A percentile compares a stretch with the other conserved stretches of the same genome.
Conservation (phyloP, 139 green algal genomes). For the Ettlia oleoabundans region DNA sequence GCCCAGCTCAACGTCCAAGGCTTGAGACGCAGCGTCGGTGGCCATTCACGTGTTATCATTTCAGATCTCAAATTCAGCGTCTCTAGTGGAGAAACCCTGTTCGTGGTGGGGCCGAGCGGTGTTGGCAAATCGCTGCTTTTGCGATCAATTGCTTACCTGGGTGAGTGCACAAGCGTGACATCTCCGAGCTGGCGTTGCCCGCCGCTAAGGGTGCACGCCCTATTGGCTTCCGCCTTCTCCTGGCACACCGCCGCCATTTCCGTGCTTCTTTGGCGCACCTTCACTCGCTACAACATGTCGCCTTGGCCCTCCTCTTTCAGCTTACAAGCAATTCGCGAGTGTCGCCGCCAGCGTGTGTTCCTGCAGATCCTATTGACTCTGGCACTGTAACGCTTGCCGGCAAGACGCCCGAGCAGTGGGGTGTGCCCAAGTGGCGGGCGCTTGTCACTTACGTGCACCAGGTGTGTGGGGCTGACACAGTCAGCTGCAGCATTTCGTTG, state of each 20-base stretch:
- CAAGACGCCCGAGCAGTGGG: slow-evolving; percentile 44
- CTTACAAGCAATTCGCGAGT: too few species aligned
- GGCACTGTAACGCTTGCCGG: slow-evolving; percentile 57
- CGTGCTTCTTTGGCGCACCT: too few species aligned
- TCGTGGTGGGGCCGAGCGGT: slow-evolving; percentile 76
- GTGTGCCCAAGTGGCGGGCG: slow-evolving; percentile 53
- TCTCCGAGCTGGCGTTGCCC: too few species aligned
- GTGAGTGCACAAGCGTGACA: too few species aligned
- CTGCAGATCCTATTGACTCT: slow-evolving; percentile 58
- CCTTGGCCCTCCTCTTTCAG: neutral
- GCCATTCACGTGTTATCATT: slow-evolving; percentile 1
- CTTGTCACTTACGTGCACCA: slow-evolving; percentile 71
- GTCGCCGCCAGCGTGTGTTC: too few species aligned
- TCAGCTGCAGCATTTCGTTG: too few species aligned
- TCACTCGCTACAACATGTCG: neutral
- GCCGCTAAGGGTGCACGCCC: too few species aligned
- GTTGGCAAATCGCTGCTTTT: slow-evolving; percentile 87
- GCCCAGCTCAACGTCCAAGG: slow-evolving; percentile 2
- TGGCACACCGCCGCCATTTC: too few species aligned
- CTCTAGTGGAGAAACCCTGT: slow-evolving; percentile 57
- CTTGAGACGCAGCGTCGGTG: neutral
- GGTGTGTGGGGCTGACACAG: neutral
- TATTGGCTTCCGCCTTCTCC: too few species aligned
- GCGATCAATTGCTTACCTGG: slow-evolving; percentile 66
- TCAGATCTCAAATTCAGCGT: slow-evolving; percentile 59